Base-by-base conservation (phyloP, 495 filamentous ascomycete species). In the Lentithecium fluviatile region DNA sequence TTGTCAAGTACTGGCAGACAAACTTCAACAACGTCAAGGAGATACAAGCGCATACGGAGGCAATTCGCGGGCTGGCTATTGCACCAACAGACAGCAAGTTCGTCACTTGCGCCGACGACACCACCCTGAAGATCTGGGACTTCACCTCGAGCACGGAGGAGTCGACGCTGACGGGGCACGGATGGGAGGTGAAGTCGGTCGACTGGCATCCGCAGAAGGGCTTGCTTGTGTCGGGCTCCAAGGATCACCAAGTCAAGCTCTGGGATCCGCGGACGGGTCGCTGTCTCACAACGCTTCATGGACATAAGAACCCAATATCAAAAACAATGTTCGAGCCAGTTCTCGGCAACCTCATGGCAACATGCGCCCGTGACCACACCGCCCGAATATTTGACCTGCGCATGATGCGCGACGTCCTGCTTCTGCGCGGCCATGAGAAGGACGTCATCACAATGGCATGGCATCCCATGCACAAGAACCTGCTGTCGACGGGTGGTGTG, bases 1-100 rank as follows among this genome's bases (percentile, higher is more conserved):
- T 93, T 63, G 86, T 98, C 72, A 98, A 97, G 75, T 97, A 97
- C 76, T 98, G 93, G 93, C 91, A 96, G 69, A 90, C 94, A 2
- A 98, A 97, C 73, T 97, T 98, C 79, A 97, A 98, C 79, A 97
- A 97, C 69, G 90, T 97, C 58, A 90, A 97, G 72, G 88, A 87
- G 29, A 88, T 98, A 43, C 88, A 91, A 71, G 94, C 91, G 21
- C 94, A 97, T 70, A 82, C 80, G 58, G 90, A 96, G 67, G 85
- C 94, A 21, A 87, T 98, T 48, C 83, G 94, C 52, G 94, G 95
- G 64, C 77, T 98, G n/a, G 85, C 93, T 13, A 97, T 96, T 73
- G 86, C 89, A 50, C 94, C 94, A 0, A 95, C 87, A 62, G 94
- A 98, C 70, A 79, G 85, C 48, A 97, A 97, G 72, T 98, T 98